These are phyloP conservation scores for Diutina sp. DNA, from an alignment of 1,139 yeast species.

Conservation along the genomic window DNA sequence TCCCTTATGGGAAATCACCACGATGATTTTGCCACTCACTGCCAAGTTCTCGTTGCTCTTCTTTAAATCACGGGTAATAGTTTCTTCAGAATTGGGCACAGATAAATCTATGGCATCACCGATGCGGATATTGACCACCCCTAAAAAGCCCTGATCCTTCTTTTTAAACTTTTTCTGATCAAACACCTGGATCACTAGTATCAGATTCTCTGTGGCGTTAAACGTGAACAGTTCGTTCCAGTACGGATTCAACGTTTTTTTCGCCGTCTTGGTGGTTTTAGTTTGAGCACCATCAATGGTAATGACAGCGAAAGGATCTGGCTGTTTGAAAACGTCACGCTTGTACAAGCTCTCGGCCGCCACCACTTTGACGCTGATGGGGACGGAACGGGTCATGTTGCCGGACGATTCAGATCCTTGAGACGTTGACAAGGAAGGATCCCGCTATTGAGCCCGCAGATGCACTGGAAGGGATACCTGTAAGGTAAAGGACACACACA, in stretches of 20 bases:
- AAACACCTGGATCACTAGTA: conserved; percentile 85
- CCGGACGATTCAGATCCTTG: neutral
- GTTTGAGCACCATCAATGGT: conserved; percentile 97
- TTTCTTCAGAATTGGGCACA: conserved; percentile 53
- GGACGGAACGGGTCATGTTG: neutral
- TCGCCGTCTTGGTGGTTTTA: conserved; percentile 85
- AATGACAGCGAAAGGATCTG: conserved; percentile 95
- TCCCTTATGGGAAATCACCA: conserved; percentile 45
- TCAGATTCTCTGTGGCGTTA: conserved; percentile 72
- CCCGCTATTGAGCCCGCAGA: neutral
- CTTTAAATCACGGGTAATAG: conserved; percentile 85
- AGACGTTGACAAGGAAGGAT: neutral
- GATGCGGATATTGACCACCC: conserved; percentile 84
- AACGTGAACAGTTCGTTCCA: conserved; percentile 89
- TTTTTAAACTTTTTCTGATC: conserved; percentile 95
- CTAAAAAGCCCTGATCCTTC: conserved; percentile 97
- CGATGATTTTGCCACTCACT: conserved; percentile 83
- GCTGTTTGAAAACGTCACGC: conserved; percentile 88
- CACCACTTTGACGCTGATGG: conserved; percentile 62
- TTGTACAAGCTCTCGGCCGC: conserved; percentile 95
- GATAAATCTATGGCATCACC: conserved; percentile 79
- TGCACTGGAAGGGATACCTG: neutral
- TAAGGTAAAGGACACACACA: neutral
- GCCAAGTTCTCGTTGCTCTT: conserved; percentile 85
- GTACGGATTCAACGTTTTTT: conserved; percentile 89